Evolutionary conservation across 2,329 filamentous ascomycete species (phyloP).

Genomic region (Akanthomyces uredinophilus): DNA sequence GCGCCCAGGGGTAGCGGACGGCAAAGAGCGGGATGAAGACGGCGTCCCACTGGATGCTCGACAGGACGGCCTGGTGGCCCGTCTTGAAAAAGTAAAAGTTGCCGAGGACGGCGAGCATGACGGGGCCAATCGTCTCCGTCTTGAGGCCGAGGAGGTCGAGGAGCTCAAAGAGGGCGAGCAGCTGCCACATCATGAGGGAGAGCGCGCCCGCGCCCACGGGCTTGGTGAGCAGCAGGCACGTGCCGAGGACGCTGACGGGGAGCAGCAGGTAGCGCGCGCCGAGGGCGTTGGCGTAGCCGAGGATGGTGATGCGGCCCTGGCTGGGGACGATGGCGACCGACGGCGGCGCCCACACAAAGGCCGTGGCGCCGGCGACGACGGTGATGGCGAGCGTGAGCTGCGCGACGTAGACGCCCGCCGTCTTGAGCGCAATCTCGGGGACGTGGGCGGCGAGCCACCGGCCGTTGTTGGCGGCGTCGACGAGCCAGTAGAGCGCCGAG

Average conservation of each 20-base stretch:
- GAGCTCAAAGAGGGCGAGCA: slow-evolving; percentile 69
- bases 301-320: slow-evolving; percentile 63
- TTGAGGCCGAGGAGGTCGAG: slow-evolving; percentile 57
- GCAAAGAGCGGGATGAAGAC: slow-evolving; percentile 84
- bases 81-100: slow-evolving; percentile 98
- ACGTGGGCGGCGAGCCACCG: slow-evolving; percentile 63
- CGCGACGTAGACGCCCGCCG: slow-evolving; percentile 68
- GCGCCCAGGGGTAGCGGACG: slow-evolving; percentile 85
- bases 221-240: slow-evolving; percentile 78
- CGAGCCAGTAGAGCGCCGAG: slow-evolving; percentile 76
- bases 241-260: slow-evolving; percentile 70
- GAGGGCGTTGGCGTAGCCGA: slow-evolving; percentile 91
- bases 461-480: slow-evolving; percentile 83
- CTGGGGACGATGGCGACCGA: slow-evolving; percentile 66
- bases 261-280: slow-evolving; percentile 86
- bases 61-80: slow-evolving; percentile 83
- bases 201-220: slow-evolving; percentile 89
- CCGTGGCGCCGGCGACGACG: slow-evolving; percentile 76
- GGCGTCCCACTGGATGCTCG: slow-evolving; percentile 91
- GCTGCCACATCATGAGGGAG: slow-evolving; percentile 78
- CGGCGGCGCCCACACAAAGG: slow-evolving; percentile 80
- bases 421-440: slow-evolving; percentile 62
- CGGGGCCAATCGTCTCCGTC: slow-evolving; percentile 70
- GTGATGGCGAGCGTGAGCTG: slow-evolving; percentile 76
- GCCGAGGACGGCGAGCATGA: slow-evolving; percentile 81